Evolutionary conservation across 768 basidiomycete genomes (phyloP), one percentile per base, ranked within the genome.

Genomic region (Galerina sulciceps): DNA sequence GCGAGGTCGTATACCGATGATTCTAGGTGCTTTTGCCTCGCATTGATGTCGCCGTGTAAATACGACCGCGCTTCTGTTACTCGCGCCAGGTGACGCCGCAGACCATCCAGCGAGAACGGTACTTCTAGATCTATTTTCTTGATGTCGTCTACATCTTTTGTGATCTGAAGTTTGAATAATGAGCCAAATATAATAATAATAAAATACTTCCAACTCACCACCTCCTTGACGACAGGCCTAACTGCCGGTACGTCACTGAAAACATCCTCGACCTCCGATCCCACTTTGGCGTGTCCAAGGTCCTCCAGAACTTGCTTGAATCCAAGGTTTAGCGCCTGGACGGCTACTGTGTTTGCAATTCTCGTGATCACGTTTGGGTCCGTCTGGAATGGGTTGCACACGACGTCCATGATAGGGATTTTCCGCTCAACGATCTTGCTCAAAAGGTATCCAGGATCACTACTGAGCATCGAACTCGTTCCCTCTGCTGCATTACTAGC

Each of bases 1-100:
- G 94, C 93, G 36, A 92, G 87, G 22, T 94, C 91, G 70, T 93
- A 93, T 4, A 90, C 92, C 2, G 92, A 91, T 43, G 89, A 84
- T 72, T 96, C 94, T 4, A 96, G 82, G 6, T 93, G 78, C 61
- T 87, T 87, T 70, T 96, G 94, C 1, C 94, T 90, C 0, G 85
- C 78, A 14, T 82, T 75, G n/a, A 87, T 71, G 63, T 94, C 90
- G 55, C 87, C 83, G 0, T 85, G 79, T 43, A 91, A 79, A 6
- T 90, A 77, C 2, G 82, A 79, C 36, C 87, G 84, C 2, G 88
- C 85, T 53, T 89, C 79, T 6, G 79, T 73, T n/a, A 90, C 80
- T 58, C 85, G 75, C 2, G 83, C 75, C 17, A 96, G 82, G 66
- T 90, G 88, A 20, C 81, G 81, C 18, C 91, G 86, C 35, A 95